phyloP scores from a whole-genome alignment of 75 land plant genomes.

The Cunninghamia lanceolata region DNA sequence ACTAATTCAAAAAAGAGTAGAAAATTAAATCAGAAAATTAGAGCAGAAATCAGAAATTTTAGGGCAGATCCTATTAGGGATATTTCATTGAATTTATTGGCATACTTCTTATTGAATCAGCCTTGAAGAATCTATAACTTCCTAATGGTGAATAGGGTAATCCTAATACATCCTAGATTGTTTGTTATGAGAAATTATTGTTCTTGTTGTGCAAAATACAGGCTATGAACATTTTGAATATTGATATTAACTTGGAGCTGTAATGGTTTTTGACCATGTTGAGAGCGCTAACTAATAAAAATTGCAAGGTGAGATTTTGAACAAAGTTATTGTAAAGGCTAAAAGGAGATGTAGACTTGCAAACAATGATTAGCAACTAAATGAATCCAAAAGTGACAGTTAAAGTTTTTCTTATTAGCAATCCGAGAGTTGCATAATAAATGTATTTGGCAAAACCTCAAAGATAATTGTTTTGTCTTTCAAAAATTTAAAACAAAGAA shows the following conservation, averaged over 20 bases:
- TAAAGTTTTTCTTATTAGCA: not conserved
- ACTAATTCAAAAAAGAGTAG: too few relatives aligned
- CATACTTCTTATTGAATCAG: not conserved
- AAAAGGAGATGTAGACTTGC: not conserved
- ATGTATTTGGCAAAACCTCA: not conserved
- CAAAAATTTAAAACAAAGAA: not conserved
- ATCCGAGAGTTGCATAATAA: not conserved
- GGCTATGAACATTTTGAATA: not conserved
- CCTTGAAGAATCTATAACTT: not conserved
- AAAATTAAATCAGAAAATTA: too few relatives aligned
- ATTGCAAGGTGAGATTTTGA: not conserved
- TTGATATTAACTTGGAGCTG: not conserved
- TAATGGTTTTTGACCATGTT: not conserved
- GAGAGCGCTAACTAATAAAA: not conserved
- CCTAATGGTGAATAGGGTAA: not conserved
- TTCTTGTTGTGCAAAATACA: too few relatives aligned
- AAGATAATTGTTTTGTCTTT: not conserved
- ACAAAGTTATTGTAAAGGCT: not conserved
- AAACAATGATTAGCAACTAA: not conserved
- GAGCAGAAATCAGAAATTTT: too few relatives aligned
- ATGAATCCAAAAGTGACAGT: not conserved
- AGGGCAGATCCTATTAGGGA: too few relatives aligned
- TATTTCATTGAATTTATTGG: not conserved
- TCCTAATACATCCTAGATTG: too few relatives aligned
- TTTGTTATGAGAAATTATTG: too few relatives aligned